phyloP scores from a whole-genome alignment of 2,329 filamentous ascomycete species.

The Ophiocordyceps robertsii region DNA sequence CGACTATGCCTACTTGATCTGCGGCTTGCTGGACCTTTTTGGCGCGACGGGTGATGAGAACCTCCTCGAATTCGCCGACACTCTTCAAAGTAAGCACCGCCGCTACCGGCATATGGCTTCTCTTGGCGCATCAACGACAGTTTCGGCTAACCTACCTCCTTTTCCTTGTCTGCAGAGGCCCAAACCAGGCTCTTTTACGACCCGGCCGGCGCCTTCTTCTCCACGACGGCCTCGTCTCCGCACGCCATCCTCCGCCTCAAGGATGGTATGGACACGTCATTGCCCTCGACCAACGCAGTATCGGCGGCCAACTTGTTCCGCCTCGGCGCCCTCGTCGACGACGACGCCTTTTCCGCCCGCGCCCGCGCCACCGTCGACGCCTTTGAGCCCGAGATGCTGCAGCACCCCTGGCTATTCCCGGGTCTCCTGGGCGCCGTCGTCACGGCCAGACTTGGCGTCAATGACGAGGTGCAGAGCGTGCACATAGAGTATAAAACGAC shows the following conservation, averaged over 20 bases:
- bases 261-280: conserved; percentile 85
- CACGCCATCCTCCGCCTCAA: conserved; percentile 78
- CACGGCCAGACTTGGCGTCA: conserved; percentile 54
- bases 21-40: conserved; percentile 73
- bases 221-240: conserved; percentile 46
- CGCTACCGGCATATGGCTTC: not conserved
- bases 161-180: conserved; percentile 34
- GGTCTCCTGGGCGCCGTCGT: conserved; percentile 68
- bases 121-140: not conserved
- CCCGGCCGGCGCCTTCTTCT: conserved; percentile 57
- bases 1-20: conserved; percentile 83
- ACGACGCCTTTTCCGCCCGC: conserved; percentile 46
- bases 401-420: conserved; percentile 86
- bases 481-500: conserved; percentile 12
- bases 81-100: conserved; percentile 52
- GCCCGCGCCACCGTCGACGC: conserved; percentile 66
- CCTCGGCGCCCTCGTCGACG: conserved; percentile 55
- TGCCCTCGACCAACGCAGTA: conserved; percentile 80
- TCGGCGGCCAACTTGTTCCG: conserved; percentile 81
- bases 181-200: conserved; percentile 75
- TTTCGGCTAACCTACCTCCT: not conserved
- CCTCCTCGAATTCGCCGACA: conserved; percentile 69
- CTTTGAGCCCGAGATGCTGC: conserved; percentile 82
- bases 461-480: conserved; percentile 18
- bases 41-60: conserved; percentile 65